Evolutionary conservation across 2,329 filamentous ascomycete genomes (phyloP), one percentile per base, ranked within the genome.

Genomic region (Aspergillus clavatus): DNA sequence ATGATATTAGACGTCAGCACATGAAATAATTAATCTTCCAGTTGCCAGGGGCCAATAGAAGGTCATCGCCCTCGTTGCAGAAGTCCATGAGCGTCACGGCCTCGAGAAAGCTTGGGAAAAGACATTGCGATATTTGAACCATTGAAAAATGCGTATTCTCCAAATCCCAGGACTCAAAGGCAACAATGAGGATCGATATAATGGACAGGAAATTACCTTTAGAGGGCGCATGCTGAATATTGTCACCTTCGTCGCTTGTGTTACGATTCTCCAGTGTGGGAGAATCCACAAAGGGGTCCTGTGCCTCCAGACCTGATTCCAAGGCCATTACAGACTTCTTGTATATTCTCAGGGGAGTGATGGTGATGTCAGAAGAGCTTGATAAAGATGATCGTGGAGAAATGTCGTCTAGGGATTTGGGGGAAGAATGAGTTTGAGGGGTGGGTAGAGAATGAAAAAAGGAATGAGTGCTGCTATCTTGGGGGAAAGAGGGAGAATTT

Each of bases 201-300:
- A 24, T 24, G 8, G n/a, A n/a, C 4, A 24, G 23, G 23, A 24
- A 8, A 8, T 21, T 35, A 35, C 31, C 31, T 7, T 35, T 16
- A 35, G 31, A 35, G 8, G 11, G 7, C 4, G 18, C 14, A 21
- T 5, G 18, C 28, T 29, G 28, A n/a, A 10, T 5, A 5, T 12
- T 10, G 36, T 29, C 19, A n/a, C n/a, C 24, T 38, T n/a, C 24
- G 7, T n/a, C 5, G 18, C 21, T 24, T 22, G 14, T 39, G 3
- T 14, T 22, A 11, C 19, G 16, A 6, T 10, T 35, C 7, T 10
- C 31, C 8, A 16, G 14, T 18, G 31, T 35, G 7, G 39, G 12
- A 8, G 37, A 28, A 22, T 46, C 40, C 21, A 35, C 24, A 27
- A 49, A 42, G 22, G 43, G 46, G 18, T 49, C 43, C 18, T 42